Conservation (phyloP, 2,329 filamentous ascomycete genomes). For the Dryadomyces sulphureus region DNA sequence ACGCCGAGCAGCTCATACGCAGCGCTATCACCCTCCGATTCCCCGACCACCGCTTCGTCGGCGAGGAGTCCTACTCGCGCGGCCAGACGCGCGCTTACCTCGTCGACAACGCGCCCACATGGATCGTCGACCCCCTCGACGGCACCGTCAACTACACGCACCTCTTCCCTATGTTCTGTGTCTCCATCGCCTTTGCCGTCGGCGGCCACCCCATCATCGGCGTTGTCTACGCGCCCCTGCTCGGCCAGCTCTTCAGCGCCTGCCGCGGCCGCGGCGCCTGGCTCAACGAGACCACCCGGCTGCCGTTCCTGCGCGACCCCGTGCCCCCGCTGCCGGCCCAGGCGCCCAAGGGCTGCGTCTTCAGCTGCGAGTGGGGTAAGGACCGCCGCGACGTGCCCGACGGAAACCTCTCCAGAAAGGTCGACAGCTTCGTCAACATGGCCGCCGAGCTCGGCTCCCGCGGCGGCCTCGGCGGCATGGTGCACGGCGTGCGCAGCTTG, state of each 20-base stretch:
- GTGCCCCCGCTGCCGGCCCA: constrained; percentile 46
- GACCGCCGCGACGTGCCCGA: constrained; percentile 51
- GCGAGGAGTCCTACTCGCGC: constrained; percentile 63
- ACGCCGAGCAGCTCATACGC: constrained; percentile 59
- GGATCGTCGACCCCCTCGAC: constrained; percentile 65
- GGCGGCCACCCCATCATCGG: constrained; percentile 48
- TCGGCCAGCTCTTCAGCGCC: constrained; percentile 54
- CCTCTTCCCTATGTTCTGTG: constrained; percentile 68
- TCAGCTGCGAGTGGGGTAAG: constrained; percentile 70
- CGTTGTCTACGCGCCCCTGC: constrained; percentile 57
- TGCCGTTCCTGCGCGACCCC: constrained; percentile 50
- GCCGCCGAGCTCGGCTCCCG: constrained; percentile 49
- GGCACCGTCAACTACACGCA: constrained; percentile 74
- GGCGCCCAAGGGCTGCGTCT: constrained; percentile 55
- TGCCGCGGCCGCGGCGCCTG: constrained; percentile 53
- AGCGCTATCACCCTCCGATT: constrained; percentile 28
- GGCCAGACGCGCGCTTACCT: constrained; percentile 54
- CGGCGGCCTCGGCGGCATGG: constrained; percentile 59
- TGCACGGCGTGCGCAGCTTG: constrained; percentile 59
- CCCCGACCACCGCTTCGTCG: constrained; percentile 40
- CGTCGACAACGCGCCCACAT: constrained; percentile 48
- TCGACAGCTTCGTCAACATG: constrained; percentile 64
- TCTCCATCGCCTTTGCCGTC: constrained; percentile 57
- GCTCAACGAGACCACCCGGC: constrained; percentile 46
- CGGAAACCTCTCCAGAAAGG: constrained; percentile 56